These are phyloP conservation scores for Nematodospora valgi DNA, from an alignment of 805 yeast genomes.

Conservation along the genomic window DNA sequence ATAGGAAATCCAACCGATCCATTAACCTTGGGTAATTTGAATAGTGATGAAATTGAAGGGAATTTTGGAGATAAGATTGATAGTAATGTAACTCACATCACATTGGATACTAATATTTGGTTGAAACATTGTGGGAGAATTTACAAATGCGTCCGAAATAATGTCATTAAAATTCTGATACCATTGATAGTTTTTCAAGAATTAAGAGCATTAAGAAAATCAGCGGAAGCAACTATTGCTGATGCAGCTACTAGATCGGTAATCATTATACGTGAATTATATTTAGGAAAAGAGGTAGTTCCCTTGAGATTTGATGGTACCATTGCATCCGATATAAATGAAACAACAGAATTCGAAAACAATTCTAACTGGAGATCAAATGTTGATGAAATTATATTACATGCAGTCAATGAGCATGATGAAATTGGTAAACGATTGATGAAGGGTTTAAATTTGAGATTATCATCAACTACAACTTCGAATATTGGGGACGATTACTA, in stretches of 20 bases:
- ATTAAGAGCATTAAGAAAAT: constrained; percentile 63
- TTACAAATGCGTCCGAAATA: constrained; percentile 62
- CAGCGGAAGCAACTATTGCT: constrained; percentile 67
- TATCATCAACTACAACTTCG: constrained; percentile 7
- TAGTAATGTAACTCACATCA: constrained; percentile 51
- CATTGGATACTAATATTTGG: constrained; percentile 79
- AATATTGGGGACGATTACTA: neutral
- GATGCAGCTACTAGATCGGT: constrained; percentile 83
- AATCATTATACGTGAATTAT: constrained; percentile 66
- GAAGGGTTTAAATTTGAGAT: constrained; percentile 35
- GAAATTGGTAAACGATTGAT: constrained; percentile 36
- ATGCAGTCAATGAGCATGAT: constrained; percentile 43
- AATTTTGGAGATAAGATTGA: constrained; percentile 58
- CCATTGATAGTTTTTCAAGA: constrained; percentile 80
- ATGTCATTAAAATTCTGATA: constrained; percentile 56
- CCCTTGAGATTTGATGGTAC: constrained; percentile 71
- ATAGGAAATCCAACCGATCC: constrained; percentile 11
- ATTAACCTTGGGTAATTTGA: constrained; percentile 9
- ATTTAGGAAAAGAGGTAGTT: constrained; percentile 49
- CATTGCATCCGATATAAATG: constrained; percentile 63
- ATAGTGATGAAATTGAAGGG: constrained; percentile 31
- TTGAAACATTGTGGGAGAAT: constrained; percentile 75
- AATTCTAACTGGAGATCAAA: constrained; percentile 69
- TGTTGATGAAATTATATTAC: constrained; percentile 66
- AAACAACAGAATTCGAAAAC: constrained; percentile 69